Evolutionary conservation across 2,329 filamentous ascomycete genomes (phyloP).

Genomic region (Talaromyces funiculosus): DNA sequence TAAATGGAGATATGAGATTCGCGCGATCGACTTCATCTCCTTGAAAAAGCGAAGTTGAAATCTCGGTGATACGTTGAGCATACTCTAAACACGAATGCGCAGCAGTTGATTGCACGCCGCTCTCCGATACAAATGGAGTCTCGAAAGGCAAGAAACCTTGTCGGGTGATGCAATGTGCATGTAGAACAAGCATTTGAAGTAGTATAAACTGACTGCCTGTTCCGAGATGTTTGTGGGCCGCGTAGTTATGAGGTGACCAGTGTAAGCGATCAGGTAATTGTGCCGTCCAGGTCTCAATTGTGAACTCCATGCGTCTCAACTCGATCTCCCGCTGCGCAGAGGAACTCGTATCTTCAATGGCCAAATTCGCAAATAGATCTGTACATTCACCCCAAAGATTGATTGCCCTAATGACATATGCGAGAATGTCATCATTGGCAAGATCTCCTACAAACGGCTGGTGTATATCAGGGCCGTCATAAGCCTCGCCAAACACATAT

Average conservation of each 20-base stretch:
- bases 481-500: not conserved
- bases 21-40: not conserved
- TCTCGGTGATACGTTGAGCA: not conserved
- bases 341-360: not conserved
- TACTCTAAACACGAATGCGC: not conserved
- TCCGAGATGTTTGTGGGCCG: not conserved
- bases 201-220: not conserved
- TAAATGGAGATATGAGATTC: not conserved
- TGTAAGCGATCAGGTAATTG: not conserved
- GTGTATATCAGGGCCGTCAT: not conserved
- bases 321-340: not conserved
- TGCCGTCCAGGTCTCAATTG: not conserved
- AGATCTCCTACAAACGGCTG: not conserved
- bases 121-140: not conserved
- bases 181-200: not conserved
- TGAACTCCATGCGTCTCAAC: not conserved
- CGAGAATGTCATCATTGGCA: not conserved
- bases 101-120: not conserved
- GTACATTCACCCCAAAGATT: constrained; percentile 3
- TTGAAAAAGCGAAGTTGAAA: not conserved
- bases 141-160: not conserved
- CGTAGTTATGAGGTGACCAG: not conserved
- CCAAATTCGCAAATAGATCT: not conserved
- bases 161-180: not conserved
- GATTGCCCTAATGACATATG: not conserved